Base-by-base conservation (phyloP, 2,329 filamentous ascomycete species). In the Pseudocercospora eumusae region DNA sequence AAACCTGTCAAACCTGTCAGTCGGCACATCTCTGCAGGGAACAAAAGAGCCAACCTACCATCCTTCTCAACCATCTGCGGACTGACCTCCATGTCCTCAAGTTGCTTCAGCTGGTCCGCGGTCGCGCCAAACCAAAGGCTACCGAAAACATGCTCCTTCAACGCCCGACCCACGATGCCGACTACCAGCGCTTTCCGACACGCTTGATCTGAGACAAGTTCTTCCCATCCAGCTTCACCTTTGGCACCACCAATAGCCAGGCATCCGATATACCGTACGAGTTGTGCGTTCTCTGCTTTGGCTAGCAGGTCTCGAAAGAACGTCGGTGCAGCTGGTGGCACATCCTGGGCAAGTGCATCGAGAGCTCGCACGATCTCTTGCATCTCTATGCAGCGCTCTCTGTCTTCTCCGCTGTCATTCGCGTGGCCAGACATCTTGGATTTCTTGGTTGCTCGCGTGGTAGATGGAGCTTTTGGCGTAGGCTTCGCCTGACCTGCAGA, bases 41-140 rank as follows among this genome's bases (percentile, higher is more conserved):
- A 33, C 7, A n/a, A n/a, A 9, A 21, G 31, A 18, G 4, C 33
- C 8, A 3, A 56, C 68, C 59, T 50, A 74, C 72, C 78, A 76
- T 80, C 73, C 73, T 75, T 68, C 69, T 76, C 59, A 70, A 73
- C 73, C n/a, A 73, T 71, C 49, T 75, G 70, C 8, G 9, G 18
- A 27, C 36, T 45, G 28, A 74, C 66, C 59, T 81, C 75, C 66
- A 75, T 74, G 56, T 75, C 57, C 47, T 77, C 69, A 56, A 80
- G 71, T 45, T 74, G 72, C 2, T 70, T 50, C 31, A 56, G 45
- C 27, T 67, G 42, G 1, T 66, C 55, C 1, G 60, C 45, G 10
- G 53, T 42, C 4, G 63, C 70, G 4, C 72, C 73, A 56, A 75
- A 73, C 57, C 66, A 69, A 23, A 73, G 64, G 11, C 63, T 67